Evolutionary conservation across 2,329 filamentous ascomycete genomes (phyloP).

Genomic region (Colletotrichum paranaense): DNA sequence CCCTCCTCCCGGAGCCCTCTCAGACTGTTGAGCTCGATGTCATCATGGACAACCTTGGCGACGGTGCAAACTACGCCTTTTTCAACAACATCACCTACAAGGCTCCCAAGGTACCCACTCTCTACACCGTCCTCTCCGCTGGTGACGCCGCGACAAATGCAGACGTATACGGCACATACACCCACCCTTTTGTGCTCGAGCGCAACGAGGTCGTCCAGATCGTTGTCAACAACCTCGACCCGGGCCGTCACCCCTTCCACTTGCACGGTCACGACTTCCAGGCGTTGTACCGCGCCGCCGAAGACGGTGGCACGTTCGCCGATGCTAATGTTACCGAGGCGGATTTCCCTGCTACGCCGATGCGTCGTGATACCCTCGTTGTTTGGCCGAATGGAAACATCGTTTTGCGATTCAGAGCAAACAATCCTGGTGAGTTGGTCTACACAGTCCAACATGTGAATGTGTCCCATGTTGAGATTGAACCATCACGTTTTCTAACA

Average conservation of each 20-base stretch:
- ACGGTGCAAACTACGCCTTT: conserved; percentile 72
- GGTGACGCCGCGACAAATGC: conserved; percentile 69
- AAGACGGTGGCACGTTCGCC: conserved; percentile 67
- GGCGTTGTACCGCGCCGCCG: conserved; percentile 68
- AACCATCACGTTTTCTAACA: background rate
- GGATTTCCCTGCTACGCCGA: conserved; percentile 65
- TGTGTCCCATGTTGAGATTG: background rate
- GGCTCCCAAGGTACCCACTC: conserved; percentile 78
- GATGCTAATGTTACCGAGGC: conserved; percentile 55
- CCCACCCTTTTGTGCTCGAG: conserved; percentile 75
- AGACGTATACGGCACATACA: conserved; percentile 72
- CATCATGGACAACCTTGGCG: conserved; percentile 67
- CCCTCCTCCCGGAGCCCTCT: conserved; percentile 70
- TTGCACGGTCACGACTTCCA: conserved; percentile 84
- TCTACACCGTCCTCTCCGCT: conserved; percentile 79
- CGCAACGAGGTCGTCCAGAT: conserved; percentile 78
- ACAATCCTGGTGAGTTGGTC: conserved; percentile 69
- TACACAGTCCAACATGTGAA: conserved; percentile 33
- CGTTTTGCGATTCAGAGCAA: conserved; percentile 73
- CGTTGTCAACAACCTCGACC: conserved; percentile 80
- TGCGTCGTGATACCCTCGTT: conserved; percentile 76
- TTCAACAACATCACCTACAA: conserved; percentile 85
- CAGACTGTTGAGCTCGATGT: conserved; percentile 72
- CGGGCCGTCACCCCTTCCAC: conserved; percentile 80
- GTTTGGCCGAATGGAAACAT: conserved; percentile 74